phyloP scores from a whole-genome alignment of 2,329 filamentous ascomycete species.

The Calonectria multiphialidica region DNA sequence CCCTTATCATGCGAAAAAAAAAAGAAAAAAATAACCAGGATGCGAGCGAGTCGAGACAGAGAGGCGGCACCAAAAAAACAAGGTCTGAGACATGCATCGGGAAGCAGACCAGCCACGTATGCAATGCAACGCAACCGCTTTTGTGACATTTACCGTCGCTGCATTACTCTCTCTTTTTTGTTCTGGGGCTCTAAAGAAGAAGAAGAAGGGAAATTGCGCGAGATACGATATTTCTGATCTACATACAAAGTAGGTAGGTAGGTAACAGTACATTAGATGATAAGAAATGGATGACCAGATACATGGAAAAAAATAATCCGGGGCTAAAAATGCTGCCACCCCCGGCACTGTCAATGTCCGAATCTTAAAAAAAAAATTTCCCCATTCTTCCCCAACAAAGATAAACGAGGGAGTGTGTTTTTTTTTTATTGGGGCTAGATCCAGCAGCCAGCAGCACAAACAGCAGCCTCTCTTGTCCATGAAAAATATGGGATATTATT shows the following conservation, averaged over 20 bases:
- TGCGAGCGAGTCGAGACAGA: neutral
- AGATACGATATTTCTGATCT: neutral
- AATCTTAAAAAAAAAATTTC: neutral
- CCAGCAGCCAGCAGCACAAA: too few species aligned
- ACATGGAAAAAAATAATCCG: too few species aligned
- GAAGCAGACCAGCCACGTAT: slow-evolving; percentile 1
- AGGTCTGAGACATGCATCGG: slow-evolving; percentile 5
- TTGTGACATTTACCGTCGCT: neutral
- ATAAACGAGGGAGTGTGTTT: neutral
- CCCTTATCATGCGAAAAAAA: neutral
- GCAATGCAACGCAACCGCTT: slow-evolving; percentile 1
- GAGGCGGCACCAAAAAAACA: neutral
- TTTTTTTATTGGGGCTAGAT: neutral
- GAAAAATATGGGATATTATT: too few species aligned
- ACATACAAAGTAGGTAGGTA: too few species aligned
- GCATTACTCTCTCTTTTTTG: neutral
- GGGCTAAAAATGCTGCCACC: neutral
- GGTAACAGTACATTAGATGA: too few species aligned
- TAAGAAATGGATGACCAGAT: too few species aligned
- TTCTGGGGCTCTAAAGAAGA: neutral
- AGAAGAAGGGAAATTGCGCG: neutral
- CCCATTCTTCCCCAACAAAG: neutral
- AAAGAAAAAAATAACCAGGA: too few species aligned
- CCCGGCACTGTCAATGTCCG: neutral
- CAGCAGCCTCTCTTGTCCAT: too few species aligned